Evolutionary conservation across 2,329 filamentous ascomycete species (phyloP).

Genomic region (Colletotrichum cuscutae): DNA sequence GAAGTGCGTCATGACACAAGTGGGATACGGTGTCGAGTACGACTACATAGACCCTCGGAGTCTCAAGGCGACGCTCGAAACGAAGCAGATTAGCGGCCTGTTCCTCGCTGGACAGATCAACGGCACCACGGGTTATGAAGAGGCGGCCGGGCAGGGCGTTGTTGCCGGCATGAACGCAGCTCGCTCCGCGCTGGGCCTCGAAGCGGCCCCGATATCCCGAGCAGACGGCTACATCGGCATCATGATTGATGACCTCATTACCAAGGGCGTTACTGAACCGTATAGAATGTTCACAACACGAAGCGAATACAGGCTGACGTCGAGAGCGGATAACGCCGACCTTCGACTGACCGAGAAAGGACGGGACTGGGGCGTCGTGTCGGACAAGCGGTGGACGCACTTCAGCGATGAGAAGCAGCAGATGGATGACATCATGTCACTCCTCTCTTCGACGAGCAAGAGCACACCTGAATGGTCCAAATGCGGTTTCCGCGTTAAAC

Average conservation of each 20-base stretch:
- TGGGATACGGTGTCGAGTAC: conserved; percentile 97
- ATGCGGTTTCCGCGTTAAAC: conserved; percentile 75
- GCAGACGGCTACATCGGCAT: conserved; percentile 97
- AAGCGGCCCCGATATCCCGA: conserved; percentile 76
- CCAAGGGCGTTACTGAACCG: conserved; percentile 95
- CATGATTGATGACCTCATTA: conserved; percentile 98
- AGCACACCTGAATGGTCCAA: conserved; percentile 74
- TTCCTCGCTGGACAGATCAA: conserved; percentile 98
- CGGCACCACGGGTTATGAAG: conserved; percentile 97
- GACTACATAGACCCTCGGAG: conserved; percentile 97
- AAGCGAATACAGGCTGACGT: conserved; percentile 93
- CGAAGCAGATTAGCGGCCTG: conserved; percentile 87
- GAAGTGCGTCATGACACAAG: conserved; percentile 89
- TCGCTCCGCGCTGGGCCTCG: conserved; percentile 74
- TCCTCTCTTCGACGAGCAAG: conserved; percentile 68
- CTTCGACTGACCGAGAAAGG: conserved; percentile 84
- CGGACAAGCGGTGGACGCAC: conserved; percentile 79
- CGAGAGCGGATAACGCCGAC: conserved; percentile 95
- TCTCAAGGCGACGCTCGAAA: conserved; percentile 89
- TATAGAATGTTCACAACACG: conserved; percentile 98
- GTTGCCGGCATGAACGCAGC: conserved; percentile 95
- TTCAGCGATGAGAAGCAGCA: conserved; percentile 74
- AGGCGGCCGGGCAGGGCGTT: conserved; percentile 93
- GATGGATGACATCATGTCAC: conserved; percentile 71
- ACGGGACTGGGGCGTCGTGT: conserved; percentile 79